A percentile compares a stretch with the other conserved stretches of the same genome.
phyloP scores from a whole-genome alignment of 1,139 yeast genomes.

The Saccharomyces uvarum region DNA sequence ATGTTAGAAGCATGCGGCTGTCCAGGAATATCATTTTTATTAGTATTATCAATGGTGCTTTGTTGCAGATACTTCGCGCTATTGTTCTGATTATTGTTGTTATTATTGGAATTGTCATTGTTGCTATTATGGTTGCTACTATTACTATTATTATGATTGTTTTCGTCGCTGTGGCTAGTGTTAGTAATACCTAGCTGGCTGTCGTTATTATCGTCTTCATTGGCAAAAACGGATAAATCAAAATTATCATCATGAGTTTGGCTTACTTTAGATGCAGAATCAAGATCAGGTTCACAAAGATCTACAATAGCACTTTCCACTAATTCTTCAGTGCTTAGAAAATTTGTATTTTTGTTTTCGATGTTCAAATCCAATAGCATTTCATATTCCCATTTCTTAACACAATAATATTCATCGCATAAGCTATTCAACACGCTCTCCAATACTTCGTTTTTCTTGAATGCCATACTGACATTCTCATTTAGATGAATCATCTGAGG shows the following conservation, averaged over 20 bases:
- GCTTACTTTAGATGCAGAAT: constrained; percentile 1
- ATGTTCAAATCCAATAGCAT: constrained; percentile 49
- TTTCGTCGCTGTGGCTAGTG: background rate
- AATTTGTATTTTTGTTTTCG: constrained; percentile 49
- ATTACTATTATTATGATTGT: background rate
- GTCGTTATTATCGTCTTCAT: background rate
- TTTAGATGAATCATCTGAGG: constrained; percentile 24
- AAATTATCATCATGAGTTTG: constrained; percentile 7
- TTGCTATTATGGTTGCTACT: background rate
- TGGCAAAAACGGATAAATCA: constrained; percentile 10
- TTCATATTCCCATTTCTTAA: constrained; percentile 54
- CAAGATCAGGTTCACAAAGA: constrained; percentile 6
- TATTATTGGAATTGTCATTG: background rate
- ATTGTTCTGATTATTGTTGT: background rate
- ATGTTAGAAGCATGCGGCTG: background rate
- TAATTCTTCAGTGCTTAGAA: constrained; percentile 56
- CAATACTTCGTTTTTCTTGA: constrained; percentile 31
- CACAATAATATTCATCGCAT: constrained; percentile 41
- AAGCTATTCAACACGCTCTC: constrained; percentile 37
- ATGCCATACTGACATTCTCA: constrained; percentile 30
- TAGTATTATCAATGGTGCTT: background rate
- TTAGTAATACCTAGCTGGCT: background rate
- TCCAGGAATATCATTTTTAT: background rate
- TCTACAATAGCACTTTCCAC: constrained; percentile 51
- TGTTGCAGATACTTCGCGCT: background rate